Base-by-base conservation (phyloP, 352 stramenopile genomes). In the Blastocystis sp. region DNA sequence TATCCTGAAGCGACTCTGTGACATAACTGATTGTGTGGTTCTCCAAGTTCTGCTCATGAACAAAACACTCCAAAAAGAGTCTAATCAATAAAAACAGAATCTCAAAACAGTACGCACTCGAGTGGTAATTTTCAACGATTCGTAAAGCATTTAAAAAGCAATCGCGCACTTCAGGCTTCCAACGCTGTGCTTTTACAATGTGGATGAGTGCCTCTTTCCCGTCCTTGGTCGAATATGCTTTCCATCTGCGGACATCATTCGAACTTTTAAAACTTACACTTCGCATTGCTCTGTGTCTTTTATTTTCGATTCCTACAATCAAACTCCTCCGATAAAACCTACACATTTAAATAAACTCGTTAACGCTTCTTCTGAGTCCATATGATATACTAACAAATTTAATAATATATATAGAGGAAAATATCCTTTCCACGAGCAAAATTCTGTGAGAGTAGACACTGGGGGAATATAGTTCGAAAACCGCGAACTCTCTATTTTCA, bases 81-180 rank as follows among this genome's bases (percentile, higher is more conserved):
- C 73, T 85, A 68, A 24, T 20, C 4, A 65, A 37, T 11, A 39
- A 53, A 69, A 20, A 3, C 13, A n/a, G 16, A 50, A 66, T 8
- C n/a, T n/a, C 26, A 3, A 2, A 11, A 26, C 20, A 0, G 18
- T 68, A 69, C 73, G 65, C 47, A 43, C 68, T 66, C 43, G 43
- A 65, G n/a, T 85, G 24, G 7, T 85, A 85, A 30, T 65, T 56
- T 26, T 85, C 47, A 43, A 85, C 73, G 39, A 85, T 53, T 20
- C 53, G 37, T n/a, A 85, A 24, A 24, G 73, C 73, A 65, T 85
- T 69, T 55, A 85, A 34, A 68, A 85, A 85, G 16, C 73, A 85
- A 26, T 41, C 30, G 24, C 50, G 53, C 11, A 85, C 73, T 43
- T 85, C 73, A n/a, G 59, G 26, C 53, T 85, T 85, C 73, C 73